phyloP scores from a whole-genome alignment of 2,329 filamentous ascomycete genomes.

The Penicillium aurantiogriseum region DNA sequence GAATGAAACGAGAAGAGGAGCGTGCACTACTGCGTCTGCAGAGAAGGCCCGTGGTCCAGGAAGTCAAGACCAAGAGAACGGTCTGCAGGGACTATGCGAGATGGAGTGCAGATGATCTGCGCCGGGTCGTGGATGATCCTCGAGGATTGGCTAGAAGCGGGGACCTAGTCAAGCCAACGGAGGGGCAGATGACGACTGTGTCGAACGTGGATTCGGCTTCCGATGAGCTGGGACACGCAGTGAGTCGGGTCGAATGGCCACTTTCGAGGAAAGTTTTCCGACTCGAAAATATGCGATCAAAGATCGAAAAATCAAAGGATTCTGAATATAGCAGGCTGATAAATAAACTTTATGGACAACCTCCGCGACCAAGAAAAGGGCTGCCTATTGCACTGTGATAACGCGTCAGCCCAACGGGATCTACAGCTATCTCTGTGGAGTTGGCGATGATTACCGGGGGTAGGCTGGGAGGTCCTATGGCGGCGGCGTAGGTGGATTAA shows the following conservation, averaged over 20 bases:
- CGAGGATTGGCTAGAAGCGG: conserved; percentile 18
- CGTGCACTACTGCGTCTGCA: conserved; percentile 23
- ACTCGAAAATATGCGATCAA: conserved; percentile 1
- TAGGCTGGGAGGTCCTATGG: conserved; percentile 3
- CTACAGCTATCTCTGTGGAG: conserved; percentile 4
- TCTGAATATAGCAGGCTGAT: conserved; percentile 6
- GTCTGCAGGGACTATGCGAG: conserved; percentile 48
- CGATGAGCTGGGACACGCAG: conserved; percentile 6
- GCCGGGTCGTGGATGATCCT: conserved; percentile 26
- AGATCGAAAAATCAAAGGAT: neutral
- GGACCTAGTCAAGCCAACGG: conserved; percentile 25
- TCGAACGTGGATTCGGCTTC: conserved; percentile 20
- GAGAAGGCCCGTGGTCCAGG: conserved; percentile 19
- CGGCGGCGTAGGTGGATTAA: conserved; percentile 15
- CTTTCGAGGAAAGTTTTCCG: conserved; percentile 3
- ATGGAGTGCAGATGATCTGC: conserved; percentile 54
- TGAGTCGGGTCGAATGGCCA: conserved; percentile 9
- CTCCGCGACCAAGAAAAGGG: conserved; percentile 4
- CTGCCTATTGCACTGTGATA: conserved; percentile 7
- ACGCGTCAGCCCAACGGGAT: conserved; percentile 8
- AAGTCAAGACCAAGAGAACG: conserved; percentile 23
- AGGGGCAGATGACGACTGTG: conserved; percentile 37
- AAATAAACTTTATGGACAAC: conserved; percentile 12
- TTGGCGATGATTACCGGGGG: neutral
- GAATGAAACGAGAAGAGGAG: conserved; percentile 13